phyloP scores from a whole-genome alignment of 306 rosid species.

The Quercus gilva region DNA sequence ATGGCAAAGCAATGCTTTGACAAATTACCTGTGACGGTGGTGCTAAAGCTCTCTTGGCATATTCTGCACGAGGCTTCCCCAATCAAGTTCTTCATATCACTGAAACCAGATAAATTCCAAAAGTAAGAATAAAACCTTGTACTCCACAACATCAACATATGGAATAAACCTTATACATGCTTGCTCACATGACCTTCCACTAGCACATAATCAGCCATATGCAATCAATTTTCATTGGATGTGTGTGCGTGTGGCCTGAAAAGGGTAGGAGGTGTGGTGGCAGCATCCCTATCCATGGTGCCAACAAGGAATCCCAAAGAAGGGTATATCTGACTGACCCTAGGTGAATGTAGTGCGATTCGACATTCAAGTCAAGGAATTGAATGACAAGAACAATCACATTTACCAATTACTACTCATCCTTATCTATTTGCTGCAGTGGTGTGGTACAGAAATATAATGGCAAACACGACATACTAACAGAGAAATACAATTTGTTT shows the following conservation, averaged over 20 bases:
- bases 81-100: constrained; percentile 83
- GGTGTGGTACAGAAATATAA: background rate
- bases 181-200: background rate
- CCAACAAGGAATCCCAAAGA: no score
- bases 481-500: background rate
- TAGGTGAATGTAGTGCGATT: no score
- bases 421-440: no score
- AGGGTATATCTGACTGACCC: no score
- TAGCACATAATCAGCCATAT: background rate
- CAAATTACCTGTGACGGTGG: constrained; percentile 58
- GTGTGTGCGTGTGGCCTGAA: background rate
- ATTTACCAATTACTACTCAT: no score
- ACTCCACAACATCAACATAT: constrained; percentile 4
- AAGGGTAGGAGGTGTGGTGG: no score
- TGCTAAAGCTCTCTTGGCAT: constrained; percentile 86
- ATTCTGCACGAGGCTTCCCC: constrained; percentile 86
- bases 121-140: background rate
- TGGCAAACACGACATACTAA: background rate
- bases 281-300: no score
- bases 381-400: no score
- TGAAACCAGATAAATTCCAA: constrained; percentile 35
- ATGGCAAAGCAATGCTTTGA: background rate
- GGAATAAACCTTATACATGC: background rate
- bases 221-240: background rate
- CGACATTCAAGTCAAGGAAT: no score